Base-by-base conservation (phyloP, 495 filamentous ascomycete species). In the Podospora bellae-mahoneyi region DNA sequence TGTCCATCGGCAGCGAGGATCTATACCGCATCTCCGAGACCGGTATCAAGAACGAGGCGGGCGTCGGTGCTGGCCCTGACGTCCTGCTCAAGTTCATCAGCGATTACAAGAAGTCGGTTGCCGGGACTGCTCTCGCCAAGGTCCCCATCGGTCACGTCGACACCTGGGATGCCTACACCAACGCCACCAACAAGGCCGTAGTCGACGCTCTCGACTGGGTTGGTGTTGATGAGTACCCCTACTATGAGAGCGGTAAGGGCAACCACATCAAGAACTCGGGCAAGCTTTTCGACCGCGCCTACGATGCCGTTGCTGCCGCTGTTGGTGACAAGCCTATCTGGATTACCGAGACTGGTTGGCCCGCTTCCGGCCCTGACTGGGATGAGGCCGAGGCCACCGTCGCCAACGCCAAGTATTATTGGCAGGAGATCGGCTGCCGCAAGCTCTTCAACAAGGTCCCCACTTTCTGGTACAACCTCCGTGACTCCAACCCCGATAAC, bases 331-430 rank as follows among this genome's bases (percentile, higher is more conserved):
- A 81, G 77, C 80, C 79, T 60, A 75, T 85, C 65, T 85, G 84
- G 84, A 73, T 85, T 20, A 84, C 80, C 61, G 84, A 85, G 76
- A 84, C 82, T 0, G 84, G 83, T 61, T 85, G 81, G 81, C 83
- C 84, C 9, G 65, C 74, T 44, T 67, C 70, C 19, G 83, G 83
- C 53, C 75, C 72, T 9, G 71, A 62, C 30, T 79, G 84, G 78
- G 85, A 85, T 74, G 71, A 84, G 67, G 90, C 87, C 66, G 84
- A 84, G 2, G 79, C 90, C 60, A 87, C 81, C 67, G 67, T 78
- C 26, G 78, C 78, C 58, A 92, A 92, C 77, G 89, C 90, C 63
- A 79, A 90, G 84, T 84, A 80, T 71, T 93, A 87, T 82, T 93
- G 90, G 90, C 79, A 91, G 62, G 80, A 90, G 72, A 83, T 92